Base-by-base conservation (phyloP, 2,329 filamentous ascomycete genomes). In the Neocucurbitaria cava region DNA sequence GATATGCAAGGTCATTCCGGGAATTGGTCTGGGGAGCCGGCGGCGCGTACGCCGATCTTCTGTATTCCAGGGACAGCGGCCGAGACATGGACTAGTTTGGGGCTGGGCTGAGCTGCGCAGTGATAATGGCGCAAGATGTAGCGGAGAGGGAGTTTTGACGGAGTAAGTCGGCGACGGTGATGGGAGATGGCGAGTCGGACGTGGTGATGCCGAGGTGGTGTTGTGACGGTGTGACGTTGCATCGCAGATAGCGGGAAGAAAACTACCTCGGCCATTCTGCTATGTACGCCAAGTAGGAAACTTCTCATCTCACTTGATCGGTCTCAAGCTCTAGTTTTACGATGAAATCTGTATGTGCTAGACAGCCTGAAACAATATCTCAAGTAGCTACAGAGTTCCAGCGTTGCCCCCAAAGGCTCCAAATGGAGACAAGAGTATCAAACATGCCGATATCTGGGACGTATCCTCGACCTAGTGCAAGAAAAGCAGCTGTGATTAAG, bases 11-110 rank as follows among this genome's bases (percentile, higher is more conserved):
- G 46, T 46, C 52, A 49, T 31, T n/a, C 35, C 46, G 46, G 52
- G 40, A 43, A 54, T 33, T 24, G 3, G 8, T 26, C 21, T 30
- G 52, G 52, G 46, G 52, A 54, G 52, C 52, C 52, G 52, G 36
- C 35, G 52, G 38, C 28, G 38, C 13, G 21, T n/a, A n/a, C n/a
- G 50, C 46, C 21, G 45, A 50, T 43, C 45, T 23, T 43, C 45
- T 23, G 3, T 9, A 46, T 13, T 39, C 31, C 17, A 44, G n/a
- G n/a, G n/a, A n/a, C n/a, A n/a, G n/a, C 33, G 28, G 28, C 42
- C 15, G 49, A 52, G 33, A 54, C 46, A 48, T 20, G 17, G 35
- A 38, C 11, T 23, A 13, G n/a, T n/a, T n/a, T n/a, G n/a, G n/a
- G n/a, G n/a, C n/a, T 18, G 15, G 10, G 38, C 46, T 23, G 15